Evolutionary conservation across 768 basidiomycete species (phyloP), one percentile per base, ranked within the genome.

Genomic region (Ramaria rubella): DNA sequence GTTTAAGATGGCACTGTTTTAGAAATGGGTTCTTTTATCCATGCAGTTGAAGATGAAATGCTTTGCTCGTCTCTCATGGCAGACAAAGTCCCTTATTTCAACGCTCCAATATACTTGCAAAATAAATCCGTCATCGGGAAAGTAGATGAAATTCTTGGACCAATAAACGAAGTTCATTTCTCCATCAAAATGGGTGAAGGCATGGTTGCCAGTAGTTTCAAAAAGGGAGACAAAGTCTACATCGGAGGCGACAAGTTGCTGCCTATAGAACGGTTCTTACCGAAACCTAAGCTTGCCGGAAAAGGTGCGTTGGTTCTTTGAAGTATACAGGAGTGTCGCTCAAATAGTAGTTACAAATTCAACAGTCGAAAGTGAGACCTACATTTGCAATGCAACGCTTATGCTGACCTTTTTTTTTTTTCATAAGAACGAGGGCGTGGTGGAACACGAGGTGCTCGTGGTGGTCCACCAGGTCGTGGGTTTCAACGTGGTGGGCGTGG

Each of bases 31-130:
- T 75, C 86, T 1, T 96, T 98, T 69, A 68, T 93, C 30, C 96
- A 98, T 68, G 88, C 94, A 14, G 95, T 98, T 38, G 95, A 99
- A 73, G 92, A 91, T 58, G 94, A 99, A 69, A 98, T 99, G 95
- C 79, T 99, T 50, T 99, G 96, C 70, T 77, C 85, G 6, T 92
- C 94, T 3, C 72, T 82, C 19, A 79, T 91, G 67, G 72, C 86
- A 2, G 86, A 94, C 72, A 95, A 90, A 76, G 93, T 99, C 26
- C 96, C 96, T 0, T 95, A 94, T 72, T 99, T 99, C 81, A 99
- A 99, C 70, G 94, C 95, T 0, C 94, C 95, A 49, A 93, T 98
- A 68, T 98, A 95, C 71, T 81, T 98, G 52, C 86, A 91, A 77
- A 96, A 97, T 72, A 98, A 96, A 73, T 90, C 92, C 9, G 78